A percentile compares a stretch with the other conserved stretches of the same genome.
phyloP scores from a whole-genome alignment of 2,329 filamentous ascomycete genomes.

The Didymellaceae sp. region DNA sequence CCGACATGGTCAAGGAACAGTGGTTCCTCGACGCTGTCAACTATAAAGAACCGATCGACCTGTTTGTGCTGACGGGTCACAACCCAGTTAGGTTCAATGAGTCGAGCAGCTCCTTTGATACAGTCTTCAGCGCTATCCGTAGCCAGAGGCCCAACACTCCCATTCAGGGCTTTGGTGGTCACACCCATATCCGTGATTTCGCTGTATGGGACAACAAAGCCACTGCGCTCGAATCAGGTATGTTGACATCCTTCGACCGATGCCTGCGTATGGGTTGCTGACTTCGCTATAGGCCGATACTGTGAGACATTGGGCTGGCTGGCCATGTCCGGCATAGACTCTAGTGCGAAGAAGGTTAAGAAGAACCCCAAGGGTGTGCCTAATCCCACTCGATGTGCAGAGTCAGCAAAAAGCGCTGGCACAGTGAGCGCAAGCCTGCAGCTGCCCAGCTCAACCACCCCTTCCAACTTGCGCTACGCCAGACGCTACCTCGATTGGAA shows the following conservation, averaged over 20 bases:
- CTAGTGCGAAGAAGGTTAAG: conserved; percentile 53
- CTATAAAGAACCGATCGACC: conserved; percentile 62
- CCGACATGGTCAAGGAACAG: conserved; percentile 57
- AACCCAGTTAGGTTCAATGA: conserved; percentile 61
- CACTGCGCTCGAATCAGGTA: conserved; percentile 66
- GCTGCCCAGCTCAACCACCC: conserved; percentile 42
- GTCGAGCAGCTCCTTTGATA: conserved; percentile 54
- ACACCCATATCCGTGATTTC: conserved; percentile 70
- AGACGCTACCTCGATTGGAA: conserved; percentile 74
- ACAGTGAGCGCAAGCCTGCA: conserved; percentile 35
- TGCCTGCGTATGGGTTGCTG: too few species aligned
- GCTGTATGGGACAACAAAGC: conserved; percentile 67
- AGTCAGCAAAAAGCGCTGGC: conserved; percentile 36
- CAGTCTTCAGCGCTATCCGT: conserved; percentile 66
- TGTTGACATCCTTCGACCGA: not conserved
- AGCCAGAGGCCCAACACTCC: conserved; percentile 62
- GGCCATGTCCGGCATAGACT: conserved; percentile 66
- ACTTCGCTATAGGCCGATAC: conserved; percentile 56
- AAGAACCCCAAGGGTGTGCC: conserved; percentile 51
- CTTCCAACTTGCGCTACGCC: conserved; percentile 55
- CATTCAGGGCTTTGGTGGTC: conserved; percentile 70
- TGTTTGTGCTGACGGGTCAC: conserved; percentile 70
- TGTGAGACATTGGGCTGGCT: conserved; percentile 73
- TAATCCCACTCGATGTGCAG: conserved; percentile 50
- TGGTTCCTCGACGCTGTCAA: conserved; percentile 69